phyloP scores from a whole-genome alignment of 257 asterid genomes.

The Rubia yunnanensis region DNA sequence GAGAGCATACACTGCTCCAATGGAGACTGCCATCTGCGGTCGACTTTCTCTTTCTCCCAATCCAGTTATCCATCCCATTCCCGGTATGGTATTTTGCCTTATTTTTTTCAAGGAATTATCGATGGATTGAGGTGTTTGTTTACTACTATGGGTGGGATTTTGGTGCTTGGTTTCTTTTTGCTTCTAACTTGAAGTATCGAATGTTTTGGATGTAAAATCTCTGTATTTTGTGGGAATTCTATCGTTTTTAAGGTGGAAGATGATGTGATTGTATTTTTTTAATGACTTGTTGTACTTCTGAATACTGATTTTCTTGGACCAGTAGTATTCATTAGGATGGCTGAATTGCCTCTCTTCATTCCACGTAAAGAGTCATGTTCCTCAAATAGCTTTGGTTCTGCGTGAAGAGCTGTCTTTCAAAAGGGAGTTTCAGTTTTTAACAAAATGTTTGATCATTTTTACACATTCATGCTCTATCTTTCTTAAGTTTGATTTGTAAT shows the following conservation, averaged over 20 bases:
- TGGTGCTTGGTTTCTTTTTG: neutral
- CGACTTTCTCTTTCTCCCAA: slow-evolving; percentile 56
- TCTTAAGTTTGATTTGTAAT: neutral
- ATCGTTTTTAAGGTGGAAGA: neutral
- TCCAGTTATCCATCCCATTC: slow-evolving; percentile 35
- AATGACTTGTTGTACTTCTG: neutral
- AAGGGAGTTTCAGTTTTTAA: no score
- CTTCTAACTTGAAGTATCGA: no score
- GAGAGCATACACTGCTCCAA: slow-evolving; percentile 5
- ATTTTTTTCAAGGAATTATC: neutral
- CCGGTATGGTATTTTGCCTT: slow-evolving; percentile 30
- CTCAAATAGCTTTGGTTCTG: no score
- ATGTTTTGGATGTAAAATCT: neutral
- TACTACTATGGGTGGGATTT: neutral
- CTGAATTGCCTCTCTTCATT: neutral
- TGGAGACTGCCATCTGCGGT: slow-evolving; percentile 70
- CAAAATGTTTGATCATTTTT: neutral
- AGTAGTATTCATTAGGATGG: neutral
- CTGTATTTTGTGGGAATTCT: neutral
- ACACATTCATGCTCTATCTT: neutral
- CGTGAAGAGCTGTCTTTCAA: neutral
- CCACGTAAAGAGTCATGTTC: no score
- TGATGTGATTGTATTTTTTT: neutral
- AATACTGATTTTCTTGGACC: neutral
- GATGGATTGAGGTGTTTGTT: neutral